Evolutionary conservation across 2,329 filamentous ascomycete genomes (phyloP).

Genomic region (Colletotrichum costaricense): DNA sequence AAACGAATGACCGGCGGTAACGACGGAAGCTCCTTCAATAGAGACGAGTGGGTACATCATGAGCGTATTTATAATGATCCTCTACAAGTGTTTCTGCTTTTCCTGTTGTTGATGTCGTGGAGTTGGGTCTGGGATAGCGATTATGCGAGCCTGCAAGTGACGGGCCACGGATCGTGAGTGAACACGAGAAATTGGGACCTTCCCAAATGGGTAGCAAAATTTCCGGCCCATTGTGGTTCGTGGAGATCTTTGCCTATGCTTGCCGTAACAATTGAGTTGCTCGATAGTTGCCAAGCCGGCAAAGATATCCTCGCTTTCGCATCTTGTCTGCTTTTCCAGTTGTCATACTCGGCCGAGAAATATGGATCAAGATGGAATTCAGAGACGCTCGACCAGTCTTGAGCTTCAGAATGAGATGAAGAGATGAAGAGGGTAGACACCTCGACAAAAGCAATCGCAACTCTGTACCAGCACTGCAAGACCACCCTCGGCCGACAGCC

Average conservation of each 20-base stretch:
- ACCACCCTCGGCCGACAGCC: not conserved
- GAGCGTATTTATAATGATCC: not conserved
- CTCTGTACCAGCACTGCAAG: not conserved
- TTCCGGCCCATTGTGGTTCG: not conserved
- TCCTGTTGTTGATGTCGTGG: not conserved
- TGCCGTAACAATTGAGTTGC: not conserved
- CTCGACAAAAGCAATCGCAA: too few relatives aligned
- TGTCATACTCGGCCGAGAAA: not conserved
- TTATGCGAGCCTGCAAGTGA: not conserved
- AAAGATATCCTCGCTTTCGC: not conserved
- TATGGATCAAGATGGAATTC: too few relatives aligned
- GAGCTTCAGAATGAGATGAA: not conserved
- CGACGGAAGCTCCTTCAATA: not conserved
- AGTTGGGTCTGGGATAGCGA: not conserved
- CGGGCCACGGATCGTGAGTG: not conserved
- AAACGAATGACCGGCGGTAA: constrained; percentile 17
- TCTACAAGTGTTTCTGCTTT: too few relatives aligned
- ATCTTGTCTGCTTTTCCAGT: not conserved
- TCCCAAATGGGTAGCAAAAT: constrained; percentile 18
- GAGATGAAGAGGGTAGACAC: not conserved
- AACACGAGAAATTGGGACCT: constrained; percentile 33
- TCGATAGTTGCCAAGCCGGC: constrained; percentile 15
- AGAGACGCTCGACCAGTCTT: not conserved
- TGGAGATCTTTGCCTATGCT: constrained; percentile 8
- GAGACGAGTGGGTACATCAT: not conserved